Percentiles rank a stretch among this genome's conserved stretches.
phyloP scores from a whole-genome alignment of 352 stramenopile genomes.

The Globisporangium barbulae region DNA sequence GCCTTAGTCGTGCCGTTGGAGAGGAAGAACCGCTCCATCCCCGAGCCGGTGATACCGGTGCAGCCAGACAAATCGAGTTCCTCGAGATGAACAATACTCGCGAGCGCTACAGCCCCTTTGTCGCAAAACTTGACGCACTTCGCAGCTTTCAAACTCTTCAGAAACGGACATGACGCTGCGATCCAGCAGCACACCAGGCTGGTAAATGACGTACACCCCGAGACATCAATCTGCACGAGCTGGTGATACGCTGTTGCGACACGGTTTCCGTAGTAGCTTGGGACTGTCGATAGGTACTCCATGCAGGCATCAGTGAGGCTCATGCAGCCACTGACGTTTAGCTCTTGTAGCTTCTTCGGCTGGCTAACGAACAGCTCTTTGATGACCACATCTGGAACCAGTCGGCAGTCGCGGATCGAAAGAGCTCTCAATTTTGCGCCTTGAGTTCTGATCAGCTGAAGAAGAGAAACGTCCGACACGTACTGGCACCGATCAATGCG shows the following conservation, averaged over 20 bases:
- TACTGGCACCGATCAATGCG: conserved; percentile 43
- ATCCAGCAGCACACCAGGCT: conserved; percentile 61
- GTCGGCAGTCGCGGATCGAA: conserved; percentile 36
- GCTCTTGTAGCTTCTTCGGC: conserved; percentile 44
- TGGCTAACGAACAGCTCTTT: conserved; percentile 47
- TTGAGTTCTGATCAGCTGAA: conserved; percentile 33
- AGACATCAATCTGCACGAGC: conserved; percentile 52
- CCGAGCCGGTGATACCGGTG: conserved; percentile 35
- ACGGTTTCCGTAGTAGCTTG: conserved; percentile 51
- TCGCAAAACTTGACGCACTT: conserved; percentile 47
- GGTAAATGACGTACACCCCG: conserved; percentile 43
- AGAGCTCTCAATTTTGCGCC: conserved; percentile 32
- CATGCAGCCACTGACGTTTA: conserved; percentile 53
- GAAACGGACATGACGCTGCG: conserved; percentile 51
- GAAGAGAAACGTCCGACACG: conserved; percentile 39
- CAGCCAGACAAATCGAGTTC: conserved; percentile 57
- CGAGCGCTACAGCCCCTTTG: conserved; percentile 50
- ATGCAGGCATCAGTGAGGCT: conserved; percentile 50
- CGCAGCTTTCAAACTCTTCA: conserved; percentile 41
- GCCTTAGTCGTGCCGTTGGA: conserved; percentile 27
- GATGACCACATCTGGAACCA: conserved; percentile 37
- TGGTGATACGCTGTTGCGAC: conserved; percentile 38
- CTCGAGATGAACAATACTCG: conserved; percentile 44
- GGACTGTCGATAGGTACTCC: conserved; percentile 51
- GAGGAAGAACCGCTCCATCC: conserved; percentile 44